A percentile compares a stretch with the other conserved stretches of the same genome.
Conservation (phyloP, 2,329 filamentous ascomycete species). For the Claviceps quebecensis region DNA sequence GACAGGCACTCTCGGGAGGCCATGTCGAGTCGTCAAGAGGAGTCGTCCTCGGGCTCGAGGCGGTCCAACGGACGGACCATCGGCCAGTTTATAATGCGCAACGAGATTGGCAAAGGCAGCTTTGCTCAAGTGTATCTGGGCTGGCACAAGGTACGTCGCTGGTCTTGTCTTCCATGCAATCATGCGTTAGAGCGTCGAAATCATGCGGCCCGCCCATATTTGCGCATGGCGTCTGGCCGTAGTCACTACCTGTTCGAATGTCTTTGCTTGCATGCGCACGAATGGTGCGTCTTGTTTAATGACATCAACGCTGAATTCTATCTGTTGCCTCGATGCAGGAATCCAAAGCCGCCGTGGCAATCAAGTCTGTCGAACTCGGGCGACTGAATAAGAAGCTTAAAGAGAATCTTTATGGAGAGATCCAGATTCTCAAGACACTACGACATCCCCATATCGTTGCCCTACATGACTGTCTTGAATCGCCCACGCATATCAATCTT, state of each 20-base stretch:
- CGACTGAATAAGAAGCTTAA: constrained; percentile 93
- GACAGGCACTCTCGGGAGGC: constrained; percentile 20
- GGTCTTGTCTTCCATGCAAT: neutral
- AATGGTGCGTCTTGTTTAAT: too few species aligned
- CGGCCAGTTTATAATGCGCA: constrained; percentile 68
- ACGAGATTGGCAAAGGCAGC: constrained; percentile 92
- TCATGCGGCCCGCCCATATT: too few species aligned
- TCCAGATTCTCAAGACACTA: constrained; percentile 83
- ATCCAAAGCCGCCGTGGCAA: constrained; percentile 70
- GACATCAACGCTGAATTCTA: neutral
- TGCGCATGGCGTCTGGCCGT: neutral
- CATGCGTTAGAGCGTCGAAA: too few species aligned
- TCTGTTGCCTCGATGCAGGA: constrained; percentile 34
- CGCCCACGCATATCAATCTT: constrained; percentile 77
- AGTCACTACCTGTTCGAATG: neutral
- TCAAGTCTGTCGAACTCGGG: constrained; percentile 87
- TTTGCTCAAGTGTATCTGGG: constrained; percentile 92
- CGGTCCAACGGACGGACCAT: constrained; percentile 28
- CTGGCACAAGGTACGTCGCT: constrained; percentile 53
- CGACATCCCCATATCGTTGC: constrained; percentile 95
- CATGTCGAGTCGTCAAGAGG: constrained; percentile 27
- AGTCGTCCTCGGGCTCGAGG: constrained; percentile 22
- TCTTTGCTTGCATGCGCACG: neutral
- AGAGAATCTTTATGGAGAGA: constrained; percentile 90
- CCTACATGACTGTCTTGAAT: constrained; percentile 87